Evolutionary conservation across 2,329 filamentous ascomycete genomes (phyloP), one percentile per base, ranked within the genome.

Genomic region (Aspergillus tubingensis): DNA sequence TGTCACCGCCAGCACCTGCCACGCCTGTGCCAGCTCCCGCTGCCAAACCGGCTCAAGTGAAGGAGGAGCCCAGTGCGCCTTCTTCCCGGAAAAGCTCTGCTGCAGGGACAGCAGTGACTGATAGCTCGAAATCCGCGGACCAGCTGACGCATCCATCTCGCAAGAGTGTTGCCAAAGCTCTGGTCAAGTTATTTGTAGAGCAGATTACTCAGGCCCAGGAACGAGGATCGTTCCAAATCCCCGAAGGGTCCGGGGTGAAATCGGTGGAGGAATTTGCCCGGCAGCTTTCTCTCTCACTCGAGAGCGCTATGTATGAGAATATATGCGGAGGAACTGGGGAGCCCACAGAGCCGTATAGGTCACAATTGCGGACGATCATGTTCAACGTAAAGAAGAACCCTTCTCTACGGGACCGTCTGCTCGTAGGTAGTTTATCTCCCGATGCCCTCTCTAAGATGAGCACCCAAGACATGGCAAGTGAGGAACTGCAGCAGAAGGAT

Each of bases 371-470:
- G 64, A 87, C 89, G 48, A 85, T 99, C 66, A 81, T 87, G 52
- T 91, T 91, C 77, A 98, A 98, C 77, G 82, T 97, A 62, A 96
- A 96, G 83, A 89, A 88, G 72, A 99, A 99, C 74, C 79, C 87
- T 57, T 87, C 92, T 67, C 82, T 99, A 48, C 86, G 90, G 55
- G 85, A 88, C 69, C 86, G 89, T 43, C 81, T 99, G 56, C 81
- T 98, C n/a, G 85, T 85, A 63, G 86, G 87, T 55, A 86, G 83
- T 32, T 80, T 97, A 38, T 86, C 88, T 6, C 87, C 94, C 0
- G 81, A 88, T n/a, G 86, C 87, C 59, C 82, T 99, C 49, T 91
- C 91, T n/a, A 85, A 86, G 55, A 97, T 99, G 95, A 88, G 87
- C 13, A 86, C 90, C 1, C 91, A 95, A 71, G 91, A 97, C 71